These are phyloP conservation scores for Amauroascus niger DNA, from an alignment of 2,329 filamentous ascomycete genomes.

Conservation along the genomic window DNA sequence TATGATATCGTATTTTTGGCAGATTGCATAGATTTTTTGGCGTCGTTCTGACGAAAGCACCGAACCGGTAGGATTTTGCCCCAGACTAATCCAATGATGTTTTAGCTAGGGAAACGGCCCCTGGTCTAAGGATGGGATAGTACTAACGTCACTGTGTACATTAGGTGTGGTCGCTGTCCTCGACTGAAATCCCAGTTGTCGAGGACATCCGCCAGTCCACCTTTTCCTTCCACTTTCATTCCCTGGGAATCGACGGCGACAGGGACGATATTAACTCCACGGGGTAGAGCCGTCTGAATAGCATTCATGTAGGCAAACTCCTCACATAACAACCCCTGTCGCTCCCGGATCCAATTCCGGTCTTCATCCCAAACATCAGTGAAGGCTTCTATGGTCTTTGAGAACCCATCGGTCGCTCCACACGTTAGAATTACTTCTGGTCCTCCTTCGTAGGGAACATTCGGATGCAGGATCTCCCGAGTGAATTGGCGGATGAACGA, in stretches of 20 bases:
- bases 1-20: constrained; percentile 74
- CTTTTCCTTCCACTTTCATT: constrained; percentile 63
- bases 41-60: constrained; percentile 63
- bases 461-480: constrained; percentile 65
- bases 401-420: constrained; percentile 76
- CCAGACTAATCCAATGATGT: constrained; percentile 48
- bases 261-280: constrained; percentile 62
- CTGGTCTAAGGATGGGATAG: not conserved
- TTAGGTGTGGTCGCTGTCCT: constrained; percentile 67
- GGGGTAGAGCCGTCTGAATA: constrained; percentile 55
- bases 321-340: constrained; percentile 72
- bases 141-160: constrained; percentile 83
- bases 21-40: constrained; percentile 69
- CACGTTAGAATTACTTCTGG: constrained; percentile 70
- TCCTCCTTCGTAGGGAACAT: constrained; percentile 65
- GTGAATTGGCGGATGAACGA: constrained; percentile 72
- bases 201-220: constrained; percentile 67
- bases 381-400: constrained; percentile 66
- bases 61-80: constrained; percentile 78
- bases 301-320: constrained; percentile 73
- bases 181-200: constrained; percentile 68
- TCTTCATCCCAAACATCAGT: constrained; percentile 64
- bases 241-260: constrained; percentile 70
- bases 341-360: constrained; percentile 55
- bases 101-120: not conserved